phyloP scores from a whole-genome alignment of 805 yeast genomes.

The Phaffomyces opuntiae region DNA sequence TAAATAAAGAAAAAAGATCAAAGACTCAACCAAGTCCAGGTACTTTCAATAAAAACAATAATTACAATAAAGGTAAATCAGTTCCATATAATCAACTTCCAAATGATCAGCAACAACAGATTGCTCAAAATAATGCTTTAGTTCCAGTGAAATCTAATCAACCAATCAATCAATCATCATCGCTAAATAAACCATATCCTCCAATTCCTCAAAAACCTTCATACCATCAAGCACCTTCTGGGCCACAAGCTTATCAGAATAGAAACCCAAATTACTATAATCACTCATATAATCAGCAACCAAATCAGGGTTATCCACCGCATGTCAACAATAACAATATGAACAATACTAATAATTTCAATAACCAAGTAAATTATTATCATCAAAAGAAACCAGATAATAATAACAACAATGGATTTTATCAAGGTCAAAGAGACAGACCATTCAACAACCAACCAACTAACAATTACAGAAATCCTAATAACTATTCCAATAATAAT shows the following conservation, averaged over 20 bases:
- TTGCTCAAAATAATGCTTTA: background rate
- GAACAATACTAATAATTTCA: background rate
- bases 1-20: constrained; percentile 32
- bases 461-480: background rate
- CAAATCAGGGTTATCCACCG: too few species aligned
- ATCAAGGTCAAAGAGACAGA: background rate
- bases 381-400: background rate
- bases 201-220: background rate
- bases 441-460: background rate
- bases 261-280: background rate
- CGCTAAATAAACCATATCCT: background rate
- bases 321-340: background rate
- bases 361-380: background rate
- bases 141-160: background rate
- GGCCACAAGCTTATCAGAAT: background rate
- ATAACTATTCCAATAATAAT: background rate
- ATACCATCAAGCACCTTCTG: background rate
- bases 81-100: background rate
- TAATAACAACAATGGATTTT: too few species aligned
- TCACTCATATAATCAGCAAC: background rate
- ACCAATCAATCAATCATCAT: background rate
- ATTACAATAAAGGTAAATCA: background rate
- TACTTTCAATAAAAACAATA: background rate
- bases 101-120: background rate
- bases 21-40: constrained; percentile 1